phyloP scores from a whole-genome alignment of 2,329 filamentous ascomycete genomes.

The Penicillium concentricum region DNA sequence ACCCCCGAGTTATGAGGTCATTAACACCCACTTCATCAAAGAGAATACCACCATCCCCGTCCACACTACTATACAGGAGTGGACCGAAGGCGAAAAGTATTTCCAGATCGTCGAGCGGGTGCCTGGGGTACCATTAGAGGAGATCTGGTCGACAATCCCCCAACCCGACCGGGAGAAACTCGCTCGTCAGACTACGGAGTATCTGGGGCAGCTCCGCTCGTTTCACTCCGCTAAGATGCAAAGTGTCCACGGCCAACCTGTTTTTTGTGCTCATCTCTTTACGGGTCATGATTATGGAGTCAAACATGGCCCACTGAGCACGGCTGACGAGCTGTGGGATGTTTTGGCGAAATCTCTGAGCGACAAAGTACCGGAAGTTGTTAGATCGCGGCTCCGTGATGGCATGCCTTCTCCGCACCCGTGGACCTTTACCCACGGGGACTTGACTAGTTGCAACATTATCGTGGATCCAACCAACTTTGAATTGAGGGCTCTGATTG shows the following conservation, averaged over 20 bases:
- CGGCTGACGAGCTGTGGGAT: conserved; percentile 15
- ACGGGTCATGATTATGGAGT: neutral
- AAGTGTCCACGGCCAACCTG: conserved; percentile 8
- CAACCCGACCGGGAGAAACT: conserved; percentile 1
- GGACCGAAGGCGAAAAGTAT: neutral
- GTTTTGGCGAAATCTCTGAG: conserved; percentile 1
- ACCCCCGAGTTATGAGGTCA: conserved; percentile 6
- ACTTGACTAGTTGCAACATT: conserved; percentile 41
- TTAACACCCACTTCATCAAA: neutral
- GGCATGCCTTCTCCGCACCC: conserved; percentile 23
- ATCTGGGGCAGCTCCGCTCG: conserved; percentile 5
- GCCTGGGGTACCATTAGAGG: conserved; percentile 6
- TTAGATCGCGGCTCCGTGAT: conserved; percentile 9
- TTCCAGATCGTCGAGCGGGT: conserved; percentile 7
- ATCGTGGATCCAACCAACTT: conserved; percentile 35
- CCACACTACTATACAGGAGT: conserved; percentile 2
- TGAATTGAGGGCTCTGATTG: conserved; percentile 40
- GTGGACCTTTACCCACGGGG: conserved; percentile 42
- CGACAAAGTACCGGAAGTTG: conserved; percentile 7
- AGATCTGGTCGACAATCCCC: conserved; percentile 4
- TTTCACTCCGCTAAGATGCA: conserved; percentile 18
- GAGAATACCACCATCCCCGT: neutral
- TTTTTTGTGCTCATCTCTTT: conserved; percentile 16
- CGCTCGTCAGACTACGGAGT: neutral
- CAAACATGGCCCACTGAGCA: conserved; percentile 12